These are phyloP conservation scores for Crithidia thermophila DNA, from an alignment of 208 protist species.

Conservation along the genomic window DNA sequence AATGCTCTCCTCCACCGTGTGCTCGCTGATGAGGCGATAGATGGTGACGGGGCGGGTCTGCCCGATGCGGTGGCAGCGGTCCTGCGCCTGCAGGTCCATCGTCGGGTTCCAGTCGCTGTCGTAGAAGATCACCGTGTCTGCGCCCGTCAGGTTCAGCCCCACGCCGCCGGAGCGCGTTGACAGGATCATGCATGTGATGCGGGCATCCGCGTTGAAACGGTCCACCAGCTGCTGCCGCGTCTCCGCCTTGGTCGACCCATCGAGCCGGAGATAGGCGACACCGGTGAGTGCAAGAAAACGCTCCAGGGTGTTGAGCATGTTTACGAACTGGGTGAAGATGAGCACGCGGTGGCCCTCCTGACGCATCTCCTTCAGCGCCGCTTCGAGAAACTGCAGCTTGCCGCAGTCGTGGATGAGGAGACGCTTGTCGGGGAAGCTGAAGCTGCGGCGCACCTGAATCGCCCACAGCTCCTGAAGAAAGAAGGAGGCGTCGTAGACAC, in stretches of 20 bases:
- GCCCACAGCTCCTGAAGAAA: slow-evolving; percentile 76
- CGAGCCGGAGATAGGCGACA: slow-evolving; percentile 94
- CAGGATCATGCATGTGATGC: slow-evolving; percentile 98
- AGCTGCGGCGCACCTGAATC: slow-evolving; percentile 68
- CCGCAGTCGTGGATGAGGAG: slow-evolving; percentile 97
- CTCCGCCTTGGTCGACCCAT: slow-evolving; percentile 93
- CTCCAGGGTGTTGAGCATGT: slow-evolving; percentile 98
- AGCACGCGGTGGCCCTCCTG: slow-evolving; percentile 92
- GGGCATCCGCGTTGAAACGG: slow-evolving; percentile 92
- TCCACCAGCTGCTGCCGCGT: slow-evolving; percentile 93
- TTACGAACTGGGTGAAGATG: slow-evolving; percentile 99
- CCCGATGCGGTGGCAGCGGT: slow-evolving; percentile 98
- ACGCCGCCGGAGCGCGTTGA: slow-evolving; percentile 97
- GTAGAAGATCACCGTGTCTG: slow-evolving; percentile 99
- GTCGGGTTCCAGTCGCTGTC: slow-evolving; percentile 99
- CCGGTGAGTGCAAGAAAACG: slow-evolving; percentile 93
- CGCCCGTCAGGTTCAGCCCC: slow-evolving; percentile 98
- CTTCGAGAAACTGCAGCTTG: slow-evolving; percentile 94
- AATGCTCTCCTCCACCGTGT: slow-evolving; percentile 98
- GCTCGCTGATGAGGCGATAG: slow-evolving; percentile 95
- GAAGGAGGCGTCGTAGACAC: slow-evolving; percentile 52
- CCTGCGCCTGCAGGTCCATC: slow-evolving; percentile 98
- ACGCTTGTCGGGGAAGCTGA: slow-evolving; percentile 95
- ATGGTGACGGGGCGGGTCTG: slow-evolving; percentile 97
- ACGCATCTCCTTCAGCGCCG: slow-evolving; percentile 79